Base-by-base conservation (phyloP, 2,329 filamentous ascomycete species). In the Lachnellula subtilissima region DNA sequence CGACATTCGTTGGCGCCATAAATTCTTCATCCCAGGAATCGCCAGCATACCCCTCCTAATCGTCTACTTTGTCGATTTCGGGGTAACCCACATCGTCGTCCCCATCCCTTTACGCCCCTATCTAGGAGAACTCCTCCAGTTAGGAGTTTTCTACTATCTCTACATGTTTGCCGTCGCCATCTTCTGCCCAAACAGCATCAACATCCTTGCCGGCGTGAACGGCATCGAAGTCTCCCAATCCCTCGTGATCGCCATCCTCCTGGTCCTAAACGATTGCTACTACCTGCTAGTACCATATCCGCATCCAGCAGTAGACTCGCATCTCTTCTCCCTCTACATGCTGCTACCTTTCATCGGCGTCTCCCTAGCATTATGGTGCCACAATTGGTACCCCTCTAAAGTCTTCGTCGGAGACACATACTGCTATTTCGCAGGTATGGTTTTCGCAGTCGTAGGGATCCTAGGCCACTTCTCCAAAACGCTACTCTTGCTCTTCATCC, bases 391-490 rank as follows among this genome's bases (percentile, higher is more conserved):
- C 70, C 94, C 94, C 0, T 91, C 93, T 23, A 86, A 85, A 66
- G 94, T 97, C 9, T 99, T 99, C 69, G 93, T 97, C 9, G 94
- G 94, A 54, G 94, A 99, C 73, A 99, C 94, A 4, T 99, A 97
- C 80, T 99, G 94, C 80, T 99, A 99, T 76, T 97, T 99, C 73
- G 94, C 94, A 0, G 94, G 94, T 64, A 99, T 99, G 91, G 89
- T 97, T 40, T 99, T 99, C 71, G 94, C 93, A 53, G 92, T 97
- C 46, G 94, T 97, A 62, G 91, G 91, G 61, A 97, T 99, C 68
- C 81, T 97, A 52, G 94, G 94, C 23, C 94, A 99, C 76, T 99
- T 99, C 76, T 95, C 89, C 77, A 99, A 99, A 76, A 99, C 94
- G 0, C 81, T 99, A 47, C 82, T 96, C 54, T 82, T 99, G 50